phyloP scores from a whole-genome alignment of 2,329 filamentous ascomycete genomes.

The Fusarium protoensiforme region DNA sequence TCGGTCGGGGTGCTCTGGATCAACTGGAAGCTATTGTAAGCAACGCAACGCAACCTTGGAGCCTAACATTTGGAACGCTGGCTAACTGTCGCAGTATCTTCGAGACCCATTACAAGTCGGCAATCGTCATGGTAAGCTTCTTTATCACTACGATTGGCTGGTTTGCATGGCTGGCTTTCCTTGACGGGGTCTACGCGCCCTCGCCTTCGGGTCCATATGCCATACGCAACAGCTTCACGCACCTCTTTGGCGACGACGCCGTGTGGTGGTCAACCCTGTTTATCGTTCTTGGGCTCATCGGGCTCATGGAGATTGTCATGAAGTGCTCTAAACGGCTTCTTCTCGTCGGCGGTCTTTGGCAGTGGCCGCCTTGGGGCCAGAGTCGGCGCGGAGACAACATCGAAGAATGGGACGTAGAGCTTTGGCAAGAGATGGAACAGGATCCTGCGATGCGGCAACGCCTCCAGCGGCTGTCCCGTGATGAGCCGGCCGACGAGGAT shows the following conservation, averaged over 20 bases:
- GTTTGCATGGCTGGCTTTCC: constrained; percentile 79
- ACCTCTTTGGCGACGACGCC: constrained; percentile 73
- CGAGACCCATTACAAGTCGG: constrained; percentile 81
- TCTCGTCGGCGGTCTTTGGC: constrained; percentile 59
- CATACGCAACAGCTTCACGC: constrained; percentile 74
- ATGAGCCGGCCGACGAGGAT: constrained; percentile 44
- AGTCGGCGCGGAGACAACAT: constrained; percentile 49
- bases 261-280: constrained; percentile 81
- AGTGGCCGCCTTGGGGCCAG: constrained; percentile 56
- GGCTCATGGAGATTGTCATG: constrained; percentile 73
- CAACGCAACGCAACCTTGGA: constrained; percentile 50
- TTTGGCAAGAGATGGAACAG: constrained; percentile 70
- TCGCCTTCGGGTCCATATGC: constrained; percentile 67
- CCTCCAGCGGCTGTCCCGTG: constrained; percentile 54
- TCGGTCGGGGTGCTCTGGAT: constrained; percentile 77
- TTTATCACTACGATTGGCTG: constrained; percentile 73
- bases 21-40: constrained; percentile 79
- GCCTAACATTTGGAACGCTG: background rate
- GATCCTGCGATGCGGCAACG: constrained; percentile 57
- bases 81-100: constrained; percentile 63
- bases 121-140: constrained; percentile 69
- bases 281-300: constrained; percentile 68
- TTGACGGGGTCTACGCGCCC: constrained; percentile 70
- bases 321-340: constrained; percentile 60
- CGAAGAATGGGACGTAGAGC: constrained; percentile 63